Evolutionary conservation across 768 basidiomycete genomes (phyloP).

Genomic region (Psilocybe cubensis): DNA sequence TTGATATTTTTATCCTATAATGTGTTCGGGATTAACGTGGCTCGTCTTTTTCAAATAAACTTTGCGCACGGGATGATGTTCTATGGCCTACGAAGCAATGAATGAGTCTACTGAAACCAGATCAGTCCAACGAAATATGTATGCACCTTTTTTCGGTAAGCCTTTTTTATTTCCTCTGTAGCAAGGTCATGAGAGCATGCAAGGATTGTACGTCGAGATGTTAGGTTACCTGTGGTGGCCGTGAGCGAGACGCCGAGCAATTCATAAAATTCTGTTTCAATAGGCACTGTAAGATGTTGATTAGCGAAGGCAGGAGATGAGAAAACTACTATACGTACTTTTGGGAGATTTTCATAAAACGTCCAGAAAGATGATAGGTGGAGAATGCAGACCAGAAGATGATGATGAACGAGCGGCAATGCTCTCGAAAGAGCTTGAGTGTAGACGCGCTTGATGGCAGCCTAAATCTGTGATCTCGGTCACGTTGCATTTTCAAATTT

Average conservation of each 20-base stretch:
- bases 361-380: background rate
- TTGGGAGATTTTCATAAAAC: background rate
- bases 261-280: conserved; percentile 86
- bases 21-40: conserved; percentile 2
- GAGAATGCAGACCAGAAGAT: background rate
- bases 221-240: conserved; percentile 69
- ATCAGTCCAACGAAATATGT: conserved; percentile 19
- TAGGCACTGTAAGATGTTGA: conserved; percentile 51
- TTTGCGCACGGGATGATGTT: conserved; percentile 76
- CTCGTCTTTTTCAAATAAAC: background rate
- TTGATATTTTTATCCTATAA: conserved; percentile 74
- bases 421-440: background rate
- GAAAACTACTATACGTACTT: background rate
- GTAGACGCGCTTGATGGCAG: background rate
- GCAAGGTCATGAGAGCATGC: conserved; percentile 17
- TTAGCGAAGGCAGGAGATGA: background rate
- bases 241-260: conserved; percentile 72
- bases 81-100: conserved; percentile 68
- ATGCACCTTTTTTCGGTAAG: conserved; percentile 88
- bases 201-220: background rate
- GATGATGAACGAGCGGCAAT: background rate
- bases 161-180: conserved; percentile 88
- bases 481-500: conserved; percentile 22
- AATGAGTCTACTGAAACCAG: conserved; percentile 10
- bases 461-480: conserved; percentile 2